Base-by-base conservation (phyloP, 106 monocot species). In the Platanthera zijinensis region DNA sequence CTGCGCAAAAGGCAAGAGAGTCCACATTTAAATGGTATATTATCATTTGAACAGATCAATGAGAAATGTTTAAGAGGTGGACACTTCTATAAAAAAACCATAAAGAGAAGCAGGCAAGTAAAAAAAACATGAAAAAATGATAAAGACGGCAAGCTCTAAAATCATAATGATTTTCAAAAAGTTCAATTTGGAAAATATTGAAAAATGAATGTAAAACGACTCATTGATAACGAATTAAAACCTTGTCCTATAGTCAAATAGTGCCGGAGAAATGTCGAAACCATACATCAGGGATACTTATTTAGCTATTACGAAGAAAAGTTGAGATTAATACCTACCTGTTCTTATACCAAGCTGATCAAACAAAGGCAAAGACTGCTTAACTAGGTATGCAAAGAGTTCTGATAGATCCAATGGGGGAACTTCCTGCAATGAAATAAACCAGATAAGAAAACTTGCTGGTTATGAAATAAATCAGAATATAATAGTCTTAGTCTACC, bases 381-480 rank as follows among this genome's bases (percentile, higher is more conserved):
- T 92, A 39, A 94, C 86, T 10, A 99, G 56, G 82, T 94, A 90
- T 82, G 97, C 93, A 77, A 99, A 77, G 28, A 99, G 86, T 77
- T 99, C 97, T 75, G 86, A 59, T 15, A 86, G 75, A 81, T 99
- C 94, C 74, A 99, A 70, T 74, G 97, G 89, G 9, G 94, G 86
- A 10, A 97, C 91, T 71, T 91, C 89, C 97, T 97, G 89, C 82
- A 83, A 13, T 8, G 48, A 71, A 39, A 72, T 19, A 30, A 59
- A 18, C 8, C 45, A 54, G 57, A 12, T 57, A 32, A 57, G 67
- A 67, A 39, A 30, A 67, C 30, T 61, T 61, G 21, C 21, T 19
- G 59, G n/a, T 61, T 21, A 61, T 61, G 21, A 61, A 61, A 61
- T 8, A 6, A 61, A 61, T 59, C 57, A 57, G 18, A 18, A 57